phyloP scores from a whole-genome alignment of 164 flowering plant species.

The Platanus orientalis region DNA sequence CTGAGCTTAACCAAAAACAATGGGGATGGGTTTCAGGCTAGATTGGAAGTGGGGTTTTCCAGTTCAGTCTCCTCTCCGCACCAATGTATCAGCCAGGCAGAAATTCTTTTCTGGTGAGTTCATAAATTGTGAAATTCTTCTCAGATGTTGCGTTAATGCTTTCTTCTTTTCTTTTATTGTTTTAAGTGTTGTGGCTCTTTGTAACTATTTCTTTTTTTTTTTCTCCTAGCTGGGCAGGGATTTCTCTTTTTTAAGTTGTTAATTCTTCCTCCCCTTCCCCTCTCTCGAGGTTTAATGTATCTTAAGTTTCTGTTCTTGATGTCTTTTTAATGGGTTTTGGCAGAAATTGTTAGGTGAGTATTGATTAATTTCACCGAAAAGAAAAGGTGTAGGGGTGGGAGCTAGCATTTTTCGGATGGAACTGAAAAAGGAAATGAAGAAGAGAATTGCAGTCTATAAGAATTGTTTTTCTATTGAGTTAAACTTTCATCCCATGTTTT shows the following conservation, averaged over 20 bases:
- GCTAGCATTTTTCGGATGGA: too few relatives aligned
- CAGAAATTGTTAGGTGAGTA: not conserved
- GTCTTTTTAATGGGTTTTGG: not conserved
- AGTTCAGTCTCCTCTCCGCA: constrained; percentile 26
- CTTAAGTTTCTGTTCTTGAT: not conserved
- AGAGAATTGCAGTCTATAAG: too few relatives aligned
- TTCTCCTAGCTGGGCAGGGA: too few relatives aligned
- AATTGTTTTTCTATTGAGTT: too few relatives aligned
- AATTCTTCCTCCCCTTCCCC: too few relatives aligned
- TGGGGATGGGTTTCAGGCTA: constrained; percentile 45
- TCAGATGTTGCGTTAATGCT: not conserved
- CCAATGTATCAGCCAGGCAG: constrained; percentile 29
- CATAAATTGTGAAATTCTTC: not conserved
- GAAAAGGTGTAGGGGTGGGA: too few relatives aligned
- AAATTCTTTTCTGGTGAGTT: constrained; percentile 41
- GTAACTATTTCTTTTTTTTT: too few relatives aligned
- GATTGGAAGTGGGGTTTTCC: constrained; percentile 43
- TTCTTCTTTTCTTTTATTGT: not conserved
- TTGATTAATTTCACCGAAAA: not conserved
- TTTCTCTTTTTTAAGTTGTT: too few relatives aligned
- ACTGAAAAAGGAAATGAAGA: too few relatives aligned
- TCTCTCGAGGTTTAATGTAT: too few relatives aligned
- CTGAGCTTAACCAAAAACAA: constrained; percentile 4
- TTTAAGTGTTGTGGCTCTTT: not conserved
- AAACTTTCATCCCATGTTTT: too few relatives aligned